phyloP scores from a whole-genome alignment of 2,329 filamentous ascomycete species.

The Cyanodermella asteris region DNA sequence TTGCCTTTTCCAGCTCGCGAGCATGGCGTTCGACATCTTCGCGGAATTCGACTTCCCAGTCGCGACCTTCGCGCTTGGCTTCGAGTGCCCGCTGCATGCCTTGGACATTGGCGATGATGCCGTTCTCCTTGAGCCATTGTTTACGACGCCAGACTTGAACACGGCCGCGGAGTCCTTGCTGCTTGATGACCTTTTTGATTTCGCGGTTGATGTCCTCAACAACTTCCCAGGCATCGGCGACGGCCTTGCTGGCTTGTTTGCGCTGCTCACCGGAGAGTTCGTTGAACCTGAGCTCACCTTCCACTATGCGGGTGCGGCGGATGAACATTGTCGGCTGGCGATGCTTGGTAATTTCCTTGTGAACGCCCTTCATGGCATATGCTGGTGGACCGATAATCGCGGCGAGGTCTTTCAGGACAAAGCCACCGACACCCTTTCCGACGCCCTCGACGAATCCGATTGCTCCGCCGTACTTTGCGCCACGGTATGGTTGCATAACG shows the following conservation, averaged over 20 bases:
- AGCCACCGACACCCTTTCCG: constrained; percentile 22
- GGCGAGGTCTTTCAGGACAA: constrained; percentile 23
- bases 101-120: constrained; percentile 5
- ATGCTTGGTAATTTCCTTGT: constrained; percentile 19
- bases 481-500: constrained; percentile 20
- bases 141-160: constrained; percentile 3
- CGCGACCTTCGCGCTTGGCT: constrained; percentile 1
- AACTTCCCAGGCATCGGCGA: constrained; percentile 7
- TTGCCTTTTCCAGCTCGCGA: too few relatives aligned
- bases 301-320: constrained; percentile 14
- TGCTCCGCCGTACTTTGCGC: constrained; percentile 19
- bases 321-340: constrained; percentile 7
- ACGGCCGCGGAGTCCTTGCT: constrained; percentile 5
- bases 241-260: not conserved
- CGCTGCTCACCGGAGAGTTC: constrained; percentile 2
- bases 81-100: constrained; percentile 6
- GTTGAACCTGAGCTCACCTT: constrained; percentile 11
- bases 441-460: constrained; percentile 21
- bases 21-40: too few relatives aligned
- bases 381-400: constrained; percentile 20
- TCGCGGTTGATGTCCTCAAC: constrained; percentile 7
- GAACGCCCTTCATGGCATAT: constrained; percentile 21
- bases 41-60: too few relatives aligned
- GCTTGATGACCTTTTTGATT: constrained; percentile 8
- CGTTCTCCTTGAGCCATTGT: constrained; percentile 5